Percentiles rank a stretch among this genome's conserved stretches.
These are phyloP conservation scores for Xanthoconium stramineum DNA, from an alignment of 768 basidiomycete species.

Conservation along the genomic window DNA sequence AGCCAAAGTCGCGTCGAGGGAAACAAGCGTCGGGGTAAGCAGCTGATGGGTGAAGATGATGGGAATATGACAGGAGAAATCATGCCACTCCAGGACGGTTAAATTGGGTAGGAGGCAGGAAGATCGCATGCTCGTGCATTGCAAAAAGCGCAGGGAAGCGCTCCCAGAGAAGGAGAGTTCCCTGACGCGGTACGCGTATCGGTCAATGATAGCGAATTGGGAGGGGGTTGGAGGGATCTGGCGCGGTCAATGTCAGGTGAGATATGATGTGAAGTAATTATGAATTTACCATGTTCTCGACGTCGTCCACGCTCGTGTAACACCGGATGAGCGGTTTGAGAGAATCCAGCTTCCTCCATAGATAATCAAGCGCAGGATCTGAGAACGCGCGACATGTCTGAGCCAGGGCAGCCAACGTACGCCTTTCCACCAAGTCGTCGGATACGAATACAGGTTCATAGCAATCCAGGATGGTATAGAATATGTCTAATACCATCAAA, in stretches of 20 bases:
- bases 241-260: background rate
- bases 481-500: slow-evolving; percentile 7
- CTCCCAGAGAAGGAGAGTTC: background rate
- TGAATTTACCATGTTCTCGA: background rate
- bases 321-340: slow-evolving; percentile 13
- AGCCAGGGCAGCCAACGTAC: slow-evolving; percentile 3
- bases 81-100: too few species aligned
- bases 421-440: background rate
- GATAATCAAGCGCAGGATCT: slow-evolving; percentile 8
- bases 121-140: slow-evolving; percentile 1
- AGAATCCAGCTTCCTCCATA: slow-evolving; percentile 6
- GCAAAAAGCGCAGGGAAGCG: slow-evolving; percentile 3
- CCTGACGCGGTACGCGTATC: slow-evolving; percentile 6
- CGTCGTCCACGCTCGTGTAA: background rate
- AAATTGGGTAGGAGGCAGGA: slow-evolving; percentile 9
- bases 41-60: slow-evolving; percentile 7
- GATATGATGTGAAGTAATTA: background rate
- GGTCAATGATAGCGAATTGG: slow-evolving; percentile 3
- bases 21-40: slow-evolving; percentile 12
- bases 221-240: slow-evolving; percentile 5
- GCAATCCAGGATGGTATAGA: background rate
- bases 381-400: slow-evolving; percentile 8
- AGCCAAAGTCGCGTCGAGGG: background rate
- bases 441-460: background rate
- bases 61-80: background rate